Evolutionary conservation across 306 rosid species (phyloP).

Genomic region (Morella rubra): DNA sequence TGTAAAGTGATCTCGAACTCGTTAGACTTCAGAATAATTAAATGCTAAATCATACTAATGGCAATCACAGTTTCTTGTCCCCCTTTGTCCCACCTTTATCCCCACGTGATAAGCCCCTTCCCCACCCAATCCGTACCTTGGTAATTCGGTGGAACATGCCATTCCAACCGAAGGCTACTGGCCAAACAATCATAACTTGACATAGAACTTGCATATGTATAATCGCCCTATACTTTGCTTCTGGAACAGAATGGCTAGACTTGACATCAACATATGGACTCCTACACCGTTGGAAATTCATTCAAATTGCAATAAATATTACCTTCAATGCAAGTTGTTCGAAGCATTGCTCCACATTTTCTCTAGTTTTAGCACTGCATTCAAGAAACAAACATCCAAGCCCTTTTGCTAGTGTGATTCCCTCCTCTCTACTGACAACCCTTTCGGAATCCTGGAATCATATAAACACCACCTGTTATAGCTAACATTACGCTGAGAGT

Average conservation of each 20-base stretch:
- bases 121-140: neutral
- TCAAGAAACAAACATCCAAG: slow-evolving; percentile 82
- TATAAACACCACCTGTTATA: slow-evolving; percentile 2
- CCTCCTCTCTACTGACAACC: slow-evolving; percentile 89
- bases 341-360: slow-evolving; percentile 84
- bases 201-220: neutral
- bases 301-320: neutral
- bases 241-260: no score
- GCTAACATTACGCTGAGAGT: neutral
- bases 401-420: slow-evolving; percentile 73
- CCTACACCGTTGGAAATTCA: neutral
- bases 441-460: slow-evolving; percentile 75
- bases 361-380: slow-evolving; percentile 95
- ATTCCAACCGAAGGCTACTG: slow-evolving; percentile 1
- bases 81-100: neutral
- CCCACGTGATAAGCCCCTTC: neutral
- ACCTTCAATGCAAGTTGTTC: slow-evolving; percentile 92
- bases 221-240: neutral
- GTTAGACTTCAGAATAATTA: slow-evolving; percentile 21
- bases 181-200: neutral
- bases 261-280: neutral
- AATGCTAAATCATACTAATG: neutral
- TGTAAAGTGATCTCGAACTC: slow-evolving; percentile 30
- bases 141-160: neutral
- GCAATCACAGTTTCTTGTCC: neutral